Evolutionary conservation across 176 grass and related monocot species (phyloP), one percentile per base, ranked within the genome.

Genomic region (Thinopyrum elongatum): DNA sequence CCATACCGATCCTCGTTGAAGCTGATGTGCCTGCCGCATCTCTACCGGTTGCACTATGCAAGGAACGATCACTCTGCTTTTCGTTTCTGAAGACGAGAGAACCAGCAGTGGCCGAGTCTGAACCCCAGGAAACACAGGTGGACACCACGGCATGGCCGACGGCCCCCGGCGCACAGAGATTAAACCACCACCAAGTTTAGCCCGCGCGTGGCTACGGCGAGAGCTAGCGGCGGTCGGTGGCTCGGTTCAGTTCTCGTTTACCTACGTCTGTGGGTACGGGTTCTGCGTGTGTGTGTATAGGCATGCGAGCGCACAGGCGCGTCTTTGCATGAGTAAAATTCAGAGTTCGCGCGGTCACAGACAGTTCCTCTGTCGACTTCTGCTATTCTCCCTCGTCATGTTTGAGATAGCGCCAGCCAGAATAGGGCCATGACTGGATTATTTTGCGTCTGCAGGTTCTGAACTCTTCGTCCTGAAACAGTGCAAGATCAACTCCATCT

Each of bases 171-270:
- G 53, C 58, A 94, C 90, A 92, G 87, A 26, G 55, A 88, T 42
- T 87, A 90, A 82, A 94, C 92, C 92, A 90, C 90, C 92, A 78
- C 87, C 65, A 7, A 69, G 59, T 71, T 41, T 83, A 88, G 44
- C 44, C 71, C 11, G 33, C 23, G 15, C 34, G 25, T 31, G 34
- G 49, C 80, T 82, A 82, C 22, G 14, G 30, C 67, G 6, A 21
- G 68, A 81, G 47, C 49, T 83, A 63, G 14, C 33, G 57, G 77
- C 61, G 57, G 72, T 47, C 70, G 70, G 38, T 42, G 38, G 47
- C 47, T 58, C 55, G 55, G 55, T 22, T 19, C 6, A 22, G 17
- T 9, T 58, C 19, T 8, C 55, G 19, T 8, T 58, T 16, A 19
- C 16, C 2, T 58, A 58, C 47, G 42, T 46, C 42, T 4, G 42